phyloP scores from a whole-genome alignment of 2,329 filamentous ascomycete genomes.

The Cordyceps tenuipes region DNA sequence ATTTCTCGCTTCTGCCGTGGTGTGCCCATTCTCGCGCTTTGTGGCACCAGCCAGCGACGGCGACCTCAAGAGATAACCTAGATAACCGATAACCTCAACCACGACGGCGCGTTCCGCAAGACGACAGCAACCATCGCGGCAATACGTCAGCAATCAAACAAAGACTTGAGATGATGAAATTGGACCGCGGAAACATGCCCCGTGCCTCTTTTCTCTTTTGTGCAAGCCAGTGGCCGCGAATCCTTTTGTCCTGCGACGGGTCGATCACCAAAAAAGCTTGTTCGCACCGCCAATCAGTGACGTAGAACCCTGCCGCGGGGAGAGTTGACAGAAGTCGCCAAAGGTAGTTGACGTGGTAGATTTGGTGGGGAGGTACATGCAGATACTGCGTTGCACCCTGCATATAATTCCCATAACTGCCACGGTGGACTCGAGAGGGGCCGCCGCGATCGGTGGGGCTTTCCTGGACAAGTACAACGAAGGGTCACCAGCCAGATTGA shows the following conservation, averaged over 20 bases:
- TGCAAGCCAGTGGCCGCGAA: not conserved
- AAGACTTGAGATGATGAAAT: not conserved
- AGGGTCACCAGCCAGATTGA: no score
- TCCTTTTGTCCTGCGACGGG: not conserved
- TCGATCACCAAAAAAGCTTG: conserved; percentile 10
- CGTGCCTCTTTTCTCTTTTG: not conserved
- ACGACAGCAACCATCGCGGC: not conserved
- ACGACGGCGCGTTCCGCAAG: not conserved
- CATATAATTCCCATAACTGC: not conserved
- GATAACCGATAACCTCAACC: not conserved
- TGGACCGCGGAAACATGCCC: not conserved
- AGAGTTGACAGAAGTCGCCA: not conserved
- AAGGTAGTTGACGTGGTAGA: not conserved
- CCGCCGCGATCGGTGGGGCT: conserved; percentile 10
- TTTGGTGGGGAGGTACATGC: not conserved
- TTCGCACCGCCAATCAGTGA: conserved; percentile 3
- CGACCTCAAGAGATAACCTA: not conserved
- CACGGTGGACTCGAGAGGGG: not conserved
- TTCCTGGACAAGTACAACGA: no score
- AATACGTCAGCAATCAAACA: not conserved
- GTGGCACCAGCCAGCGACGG: not conserved
- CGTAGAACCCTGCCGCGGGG: conserved; percentile 7
- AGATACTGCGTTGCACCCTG: not conserved
- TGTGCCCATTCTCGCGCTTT: not conserved
- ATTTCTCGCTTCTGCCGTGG: not conserved